phyloP scores from a whole-genome alignment of 805 yeast genomes.

The Torulaspora indica region DNA sequence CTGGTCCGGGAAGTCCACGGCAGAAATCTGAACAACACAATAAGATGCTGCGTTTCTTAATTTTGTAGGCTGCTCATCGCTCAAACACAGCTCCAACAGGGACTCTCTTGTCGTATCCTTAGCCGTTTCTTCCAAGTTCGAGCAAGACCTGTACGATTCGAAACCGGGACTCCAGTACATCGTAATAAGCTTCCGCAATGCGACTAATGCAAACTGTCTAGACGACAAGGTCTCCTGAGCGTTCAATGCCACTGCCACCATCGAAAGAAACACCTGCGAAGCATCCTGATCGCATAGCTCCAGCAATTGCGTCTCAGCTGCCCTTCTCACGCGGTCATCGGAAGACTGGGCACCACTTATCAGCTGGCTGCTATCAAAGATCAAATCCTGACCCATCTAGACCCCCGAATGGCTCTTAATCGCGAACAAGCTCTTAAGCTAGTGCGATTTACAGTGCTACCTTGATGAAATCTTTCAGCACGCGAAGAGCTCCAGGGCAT shows the following conservation, averaged over 20 bases:
- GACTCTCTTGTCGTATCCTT: slow-evolving; percentile 49
- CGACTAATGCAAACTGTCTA: slow-evolving; percentile 62
- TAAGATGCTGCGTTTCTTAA: slow-evolving; percentile 65
- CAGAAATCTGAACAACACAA: slow-evolving; percentile 77
- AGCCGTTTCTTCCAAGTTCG: slow-evolving; percentile 45
- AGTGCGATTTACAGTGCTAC: neutral
- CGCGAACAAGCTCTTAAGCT: neutral
- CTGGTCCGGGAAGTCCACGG: slow-evolving; percentile 90
- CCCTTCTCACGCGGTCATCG: slow-evolving; percentile 48
- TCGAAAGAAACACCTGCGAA: slow-evolving; percentile 40
- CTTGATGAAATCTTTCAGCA: neutral
- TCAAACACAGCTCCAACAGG: slow-evolving; percentile 44
- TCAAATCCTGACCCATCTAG: slow-evolving; percentile 1
- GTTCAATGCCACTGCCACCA: slow-evolving; percentile 43
- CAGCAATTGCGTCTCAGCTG: slow-evolving; percentile 50
- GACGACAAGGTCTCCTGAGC: slow-evolving; percentile 32
- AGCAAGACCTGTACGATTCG: slow-evolving; percentile 64
- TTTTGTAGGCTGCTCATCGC: slow-evolving; percentile 49
- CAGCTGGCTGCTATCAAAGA: slow-evolving; percentile 18
- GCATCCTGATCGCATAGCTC: slow-evolving; percentile 46
- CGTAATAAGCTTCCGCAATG: slow-evolving; percentile 64
- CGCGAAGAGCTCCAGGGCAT: neutral
- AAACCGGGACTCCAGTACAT: slow-evolving; percentile 81
- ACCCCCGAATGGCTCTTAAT: neutral
- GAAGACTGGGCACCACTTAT: slow-evolving; percentile 38